Evolutionary conservation across 2,329 filamentous ascomycete genomes (phyloP).

Genomic region (Phialemonium atrogriseum): DNA sequence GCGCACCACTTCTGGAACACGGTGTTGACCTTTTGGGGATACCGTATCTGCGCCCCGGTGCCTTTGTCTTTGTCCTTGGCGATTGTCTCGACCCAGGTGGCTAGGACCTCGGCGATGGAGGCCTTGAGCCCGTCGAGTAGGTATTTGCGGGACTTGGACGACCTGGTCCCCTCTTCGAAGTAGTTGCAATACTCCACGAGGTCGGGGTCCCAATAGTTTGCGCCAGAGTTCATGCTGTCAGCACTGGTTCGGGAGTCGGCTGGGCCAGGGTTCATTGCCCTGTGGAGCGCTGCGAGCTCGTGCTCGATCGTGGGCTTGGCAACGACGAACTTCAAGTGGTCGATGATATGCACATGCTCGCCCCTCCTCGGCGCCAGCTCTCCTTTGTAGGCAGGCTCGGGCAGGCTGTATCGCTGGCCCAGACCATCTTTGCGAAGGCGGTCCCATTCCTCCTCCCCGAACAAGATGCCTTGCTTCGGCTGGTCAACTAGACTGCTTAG

Average conservation of each 20-base stretch:
- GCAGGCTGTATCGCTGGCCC: constrained; percentile 10
- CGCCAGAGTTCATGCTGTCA: neutral
- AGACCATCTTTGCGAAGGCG: constrained; percentile 22
- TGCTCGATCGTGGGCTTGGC: constrained; percentile 32
- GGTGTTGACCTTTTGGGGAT: constrained; percentile 20
- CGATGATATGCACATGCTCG: constrained; percentile 44
- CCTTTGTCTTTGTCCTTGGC: constrained; percentile 6
- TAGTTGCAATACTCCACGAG: constrained; percentile 23
- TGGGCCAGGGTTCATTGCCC: constrained; percentile 12
- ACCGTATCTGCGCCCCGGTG: constrained; percentile 9
- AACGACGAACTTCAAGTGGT: constrained; percentile 50
- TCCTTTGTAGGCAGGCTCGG: constrained; percentile 36
- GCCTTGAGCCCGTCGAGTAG: constrained; percentile 24
- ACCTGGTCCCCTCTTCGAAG: constrained; percentile 21
- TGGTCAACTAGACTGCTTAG: constrained; percentile 50
- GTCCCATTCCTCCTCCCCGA: constrained; percentile 33
- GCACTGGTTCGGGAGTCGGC: no score
- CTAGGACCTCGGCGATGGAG: constrained; percentile 20
- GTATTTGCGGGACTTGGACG: constrained; percentile 18
- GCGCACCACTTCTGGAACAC: constrained; percentile 32
- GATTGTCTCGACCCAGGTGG: constrained; percentile 22
- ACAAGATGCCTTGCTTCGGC: constrained; percentile 44
- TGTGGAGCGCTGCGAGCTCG: constrained; percentile 25
- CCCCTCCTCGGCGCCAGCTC: constrained; percentile 18
- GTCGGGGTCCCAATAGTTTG: constrained; percentile 27